phyloP scores from a whole-genome alignment of 768 basidiomycete species.

The Xerocomus spinulosus region DNA sequence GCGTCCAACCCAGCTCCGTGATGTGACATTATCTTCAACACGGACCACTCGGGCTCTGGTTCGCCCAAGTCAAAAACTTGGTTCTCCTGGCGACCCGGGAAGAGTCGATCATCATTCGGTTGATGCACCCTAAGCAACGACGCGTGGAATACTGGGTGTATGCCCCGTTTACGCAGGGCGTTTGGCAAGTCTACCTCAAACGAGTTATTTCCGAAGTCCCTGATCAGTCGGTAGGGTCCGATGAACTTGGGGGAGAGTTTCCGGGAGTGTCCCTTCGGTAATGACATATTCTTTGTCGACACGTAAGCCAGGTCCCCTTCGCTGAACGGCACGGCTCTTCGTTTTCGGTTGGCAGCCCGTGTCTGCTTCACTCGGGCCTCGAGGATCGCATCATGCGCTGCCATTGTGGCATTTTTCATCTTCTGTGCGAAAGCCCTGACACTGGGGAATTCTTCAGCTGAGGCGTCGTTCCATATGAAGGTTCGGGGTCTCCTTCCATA shows the following conservation, averaged over 20 bases:
- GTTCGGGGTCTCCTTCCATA: constrained; percentile 2
- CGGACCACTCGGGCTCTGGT: not conserved
- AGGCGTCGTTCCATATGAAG: constrained; percentile 16
- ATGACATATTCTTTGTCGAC: no score
- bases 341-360: no score
- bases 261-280: no score
- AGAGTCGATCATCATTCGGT: constrained; percentile 25
- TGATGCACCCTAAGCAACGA: constrained; percentile 24
- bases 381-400: constrained; percentile 32
- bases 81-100: constrained; percentile 17
- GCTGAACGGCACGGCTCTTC: no score
- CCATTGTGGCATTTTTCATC: constrained; percentile 27
- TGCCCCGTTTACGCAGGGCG: no score
- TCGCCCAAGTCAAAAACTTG: not conserved
- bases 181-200: constrained; percentile 19
- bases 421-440: constrained; percentile 24
- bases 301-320: no score
- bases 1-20: not conserved
- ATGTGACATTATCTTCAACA: not conserved
- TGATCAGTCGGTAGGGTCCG: no score
- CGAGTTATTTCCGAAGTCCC: no score
- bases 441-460: constrained; percentile 19
- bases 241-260: no score
- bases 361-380: no score
- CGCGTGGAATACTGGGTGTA: constrained; percentile 33